A percentile compares a stretch with the other conserved stretches of the same genome.
These are phyloP conservation scores for Fomitopsis schrenkii DNA, from an alignment of 1,284 basidiomycete genomes.

Conservation along the genomic window DNA sequence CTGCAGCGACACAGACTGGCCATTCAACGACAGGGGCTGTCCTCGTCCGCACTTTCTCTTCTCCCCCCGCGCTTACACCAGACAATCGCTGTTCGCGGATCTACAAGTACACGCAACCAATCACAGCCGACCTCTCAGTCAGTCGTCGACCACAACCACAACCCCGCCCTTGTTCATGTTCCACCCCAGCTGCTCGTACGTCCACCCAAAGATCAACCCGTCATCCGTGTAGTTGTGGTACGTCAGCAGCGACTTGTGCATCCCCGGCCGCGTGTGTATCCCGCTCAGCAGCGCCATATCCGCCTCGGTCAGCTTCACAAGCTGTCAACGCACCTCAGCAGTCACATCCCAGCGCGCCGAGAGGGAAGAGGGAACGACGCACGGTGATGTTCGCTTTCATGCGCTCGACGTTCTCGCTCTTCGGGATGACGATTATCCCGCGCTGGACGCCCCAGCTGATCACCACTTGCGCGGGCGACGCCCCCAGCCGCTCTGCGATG, in stretches of 20 bases:
- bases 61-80: too few species aligned
- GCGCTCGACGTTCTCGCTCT: constrained; percentile 43
- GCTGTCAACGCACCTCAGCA: constrained; percentile 18
- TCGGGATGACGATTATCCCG: constrained; percentile 41
- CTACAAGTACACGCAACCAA: not conserved
- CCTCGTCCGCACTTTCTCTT: too few species aligned
- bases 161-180: constrained; percentile 37
- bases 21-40: too few species aligned
- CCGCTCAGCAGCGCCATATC: constrained; percentile 36
- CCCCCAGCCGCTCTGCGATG: constrained; percentile 43
- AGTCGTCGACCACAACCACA: not conserved
- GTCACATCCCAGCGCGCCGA: not conserved
- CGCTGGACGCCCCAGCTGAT: constrained; percentile 49
- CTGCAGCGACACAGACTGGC: too few species aligned
- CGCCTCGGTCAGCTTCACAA: constrained; percentile 32
- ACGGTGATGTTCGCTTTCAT: constrained; percentile 46
- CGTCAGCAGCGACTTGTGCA: constrained; percentile 39
- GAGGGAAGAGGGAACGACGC: constrained; percentile 5
- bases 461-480: constrained; percentile 47
- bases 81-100: not conserved
- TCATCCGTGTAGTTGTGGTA: constrained; percentile 28
- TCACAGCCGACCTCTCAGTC: not conserved
- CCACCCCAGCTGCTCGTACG: constrained; percentile 48
- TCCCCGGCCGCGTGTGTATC: constrained; percentile 40
- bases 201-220: constrained; percentile 44